Base-by-base conservation (phyloP, 2,329 filamentous ascomycete genomes). In the Botrytis porri region DNA sequence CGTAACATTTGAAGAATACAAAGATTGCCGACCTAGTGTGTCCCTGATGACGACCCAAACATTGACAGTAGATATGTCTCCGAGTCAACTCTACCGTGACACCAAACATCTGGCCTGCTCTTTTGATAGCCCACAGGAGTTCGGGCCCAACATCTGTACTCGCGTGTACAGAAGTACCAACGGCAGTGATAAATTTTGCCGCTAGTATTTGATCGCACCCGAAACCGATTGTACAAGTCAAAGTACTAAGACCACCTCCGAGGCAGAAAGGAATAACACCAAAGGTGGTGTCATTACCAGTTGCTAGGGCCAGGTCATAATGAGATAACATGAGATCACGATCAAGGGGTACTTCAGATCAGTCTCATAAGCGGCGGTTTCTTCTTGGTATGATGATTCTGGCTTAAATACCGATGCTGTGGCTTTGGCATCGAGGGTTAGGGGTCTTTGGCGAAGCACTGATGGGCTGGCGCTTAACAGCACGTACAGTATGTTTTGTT, bases 221-320 rank as follows among this genome's bases (percentile, higher is more conserved):
- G 59, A 54, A 63, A 25, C 59, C 43, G 10, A 63, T 29, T 2
- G 16, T 12, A 18, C 41, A 4, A 14, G 69, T 22, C 5, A 51
- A 7, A 37, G 43, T 45, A 45, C 69, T 51, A 10, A 41, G 63
- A n/a, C 43, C 57, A 14, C 59, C 59, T 9, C 20, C 29, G 22
- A 70, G 57, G 39, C 59, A 63, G 69, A 70, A 70, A 20, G 59
- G 32, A 43, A 63, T 54, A 20, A 41, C 32, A 5, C 69, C 59
- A 9, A 70, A 32, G 6, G 69, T 70, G 3, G 63, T 41, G 18
- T 43, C 69, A 4, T 39, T 63, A 4, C 35, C 32, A 29, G 32
- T 54, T 22, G 25, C 43, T 70, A 45, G 12, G 6, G 20, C 7
- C 14, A 62, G 12, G 37, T 4, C 3, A 22, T 12, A 16, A 64